A percentile compares a stretch with the other conserved stretches of the same genome.
Evolutionary conservation across 2,329 filamentous ascomycete genomes (phyloP).

Genomic region (Epichloe amarillans): DNA sequence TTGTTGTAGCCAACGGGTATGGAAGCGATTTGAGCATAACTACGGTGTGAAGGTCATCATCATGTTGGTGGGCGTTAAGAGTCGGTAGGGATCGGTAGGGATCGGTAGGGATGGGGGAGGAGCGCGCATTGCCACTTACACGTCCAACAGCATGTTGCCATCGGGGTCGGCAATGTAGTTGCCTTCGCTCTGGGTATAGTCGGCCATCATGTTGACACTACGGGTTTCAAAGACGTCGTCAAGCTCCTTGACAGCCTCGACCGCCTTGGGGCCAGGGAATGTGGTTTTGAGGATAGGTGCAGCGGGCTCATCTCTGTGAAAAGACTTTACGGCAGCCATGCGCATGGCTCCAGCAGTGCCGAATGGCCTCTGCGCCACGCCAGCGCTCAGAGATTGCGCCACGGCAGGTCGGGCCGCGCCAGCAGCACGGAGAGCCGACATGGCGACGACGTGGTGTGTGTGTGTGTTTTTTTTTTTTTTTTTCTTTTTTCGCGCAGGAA

Average conservation of each 20-base stretch:
- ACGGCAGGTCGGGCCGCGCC: slow-evolving; percentile 4
- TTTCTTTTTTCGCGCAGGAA: neutral
- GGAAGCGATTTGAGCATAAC: slow-evolving; percentile 83
- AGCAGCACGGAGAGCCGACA: slow-evolving; percentile 9
- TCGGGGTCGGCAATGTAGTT: slow-evolving; percentile 71
- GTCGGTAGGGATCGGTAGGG: neutral
- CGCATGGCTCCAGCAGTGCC: slow-evolving; percentile 8
- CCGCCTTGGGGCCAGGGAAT: slow-evolving; percentile 66
- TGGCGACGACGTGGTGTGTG: neutral
- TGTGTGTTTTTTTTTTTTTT: no score
- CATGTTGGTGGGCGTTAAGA: neutral
- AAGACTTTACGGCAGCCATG: slow-evolving; percentile 23
- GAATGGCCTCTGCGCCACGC: slow-evolving; percentile 4
- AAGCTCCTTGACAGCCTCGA: slow-evolving; percentile 55
- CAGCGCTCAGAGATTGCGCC: slow-evolving; percentile 3
- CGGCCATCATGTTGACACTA: slow-evolving; percentile 69
- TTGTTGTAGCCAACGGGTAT: slow-evolving; percentile 93
- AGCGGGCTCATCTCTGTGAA: slow-evolving; percentile 36
- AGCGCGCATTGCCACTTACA: slow-evolving; percentile 32
- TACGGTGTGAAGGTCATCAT: slow-evolving; percentile 16
- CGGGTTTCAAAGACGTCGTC: slow-evolving; percentile 74
- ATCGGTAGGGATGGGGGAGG: neutral
- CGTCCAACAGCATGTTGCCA: slow-evolving; percentile 59
- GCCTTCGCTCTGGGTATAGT: slow-evolving; percentile 61
- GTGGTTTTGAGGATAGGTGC: slow-evolving; percentile 40